Percentiles rank a stretch among this genome's conserved stretches.
Conservation (phyloP, 2,329 filamentous ascomycete genomes). For the Pseudogymnoascus sp. region DNA sequence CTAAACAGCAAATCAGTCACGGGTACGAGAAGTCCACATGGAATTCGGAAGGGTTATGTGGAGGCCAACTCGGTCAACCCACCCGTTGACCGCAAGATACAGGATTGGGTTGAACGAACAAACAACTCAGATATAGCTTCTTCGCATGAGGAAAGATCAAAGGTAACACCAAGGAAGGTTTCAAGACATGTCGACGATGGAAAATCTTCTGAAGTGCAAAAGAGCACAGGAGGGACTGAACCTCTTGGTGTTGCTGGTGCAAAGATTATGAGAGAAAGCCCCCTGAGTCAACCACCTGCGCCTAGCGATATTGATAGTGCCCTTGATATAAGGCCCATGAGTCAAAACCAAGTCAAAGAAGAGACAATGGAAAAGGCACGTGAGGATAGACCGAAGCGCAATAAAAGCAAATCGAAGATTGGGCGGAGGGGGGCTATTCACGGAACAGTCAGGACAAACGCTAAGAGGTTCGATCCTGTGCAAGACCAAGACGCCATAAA, state of each 20-base stretch:
- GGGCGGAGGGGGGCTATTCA: conserved; percentile 19
- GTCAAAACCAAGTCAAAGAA: conserved; percentile 15
- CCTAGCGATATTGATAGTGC: neutral
- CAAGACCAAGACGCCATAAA: conserved; percentile 31
- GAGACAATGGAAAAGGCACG: conserved; percentile 23
- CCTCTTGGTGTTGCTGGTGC: neutral
- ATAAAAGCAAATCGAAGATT: conserved; percentile 6
- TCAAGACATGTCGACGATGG: neutral
- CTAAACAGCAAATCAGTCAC: conserved; percentile 1
- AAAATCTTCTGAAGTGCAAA: neutral
- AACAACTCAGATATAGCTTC: neutral
- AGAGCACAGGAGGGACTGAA: neutral
- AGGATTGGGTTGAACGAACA: conserved; percentile 44
- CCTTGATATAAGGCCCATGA: conserved; percentile 13
- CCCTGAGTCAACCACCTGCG: conserved; percentile 23
- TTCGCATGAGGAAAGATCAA: neutral
- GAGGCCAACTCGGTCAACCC: conserved; percentile 45
- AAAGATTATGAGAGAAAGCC: conserved; percentile 13
- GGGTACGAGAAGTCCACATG: neutral
- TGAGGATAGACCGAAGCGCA: conserved; percentile 19
- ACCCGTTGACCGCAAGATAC: conserved; percentile 49
- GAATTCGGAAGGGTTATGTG: conserved; percentile 41
- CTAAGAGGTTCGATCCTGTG: conserved; percentile 46
- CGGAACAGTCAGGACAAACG: conserved; percentile 33
- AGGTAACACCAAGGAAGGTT: neutral